Evolutionary conservation across 148 eudicot genomes (phyloP).

Genomic region (Mesembryanthemum crystallinum): DNA sequence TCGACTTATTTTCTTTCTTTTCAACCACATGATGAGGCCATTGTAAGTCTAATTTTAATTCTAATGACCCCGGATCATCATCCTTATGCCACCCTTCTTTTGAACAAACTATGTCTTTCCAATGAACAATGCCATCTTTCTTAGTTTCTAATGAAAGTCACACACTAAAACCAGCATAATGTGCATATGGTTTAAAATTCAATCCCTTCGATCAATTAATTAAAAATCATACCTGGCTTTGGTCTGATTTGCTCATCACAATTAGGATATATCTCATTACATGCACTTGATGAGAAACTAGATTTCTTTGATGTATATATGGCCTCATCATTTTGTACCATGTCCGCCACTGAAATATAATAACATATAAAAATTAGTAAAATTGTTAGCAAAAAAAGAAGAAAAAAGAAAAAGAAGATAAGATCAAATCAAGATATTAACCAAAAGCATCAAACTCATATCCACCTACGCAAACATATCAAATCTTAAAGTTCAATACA

Average conservation of each 20-base stretch:
- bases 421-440: too few species aligned
- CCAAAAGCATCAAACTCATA: too few species aligned
- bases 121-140: background rate
- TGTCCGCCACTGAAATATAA: background rate
- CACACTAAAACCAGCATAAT: background rate
- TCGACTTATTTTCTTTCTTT: background rate
- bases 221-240: background rate
- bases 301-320: background rate
- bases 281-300: background rate
- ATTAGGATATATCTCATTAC: background rate
- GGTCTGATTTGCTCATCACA: background rate
- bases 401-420: too few species aligned
- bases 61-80: background rate
- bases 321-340: background rate
- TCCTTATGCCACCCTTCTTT: conserved; percentile 1
- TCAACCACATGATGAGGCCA: background rate
- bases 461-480: too few species aligned
- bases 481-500: too few species aligned
- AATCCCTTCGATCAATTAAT: background rate
- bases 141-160: background rate
- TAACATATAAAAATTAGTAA: too few species aligned
- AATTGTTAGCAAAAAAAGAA: too few species aligned
- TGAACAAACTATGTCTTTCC: background rate
- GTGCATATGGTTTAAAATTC: background rate
- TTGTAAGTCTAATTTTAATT: background rate